These are phyloP conservation scores for Candida piceae DNA, from an alignment of 805 yeast species.

Conservation along the genomic window DNA sequence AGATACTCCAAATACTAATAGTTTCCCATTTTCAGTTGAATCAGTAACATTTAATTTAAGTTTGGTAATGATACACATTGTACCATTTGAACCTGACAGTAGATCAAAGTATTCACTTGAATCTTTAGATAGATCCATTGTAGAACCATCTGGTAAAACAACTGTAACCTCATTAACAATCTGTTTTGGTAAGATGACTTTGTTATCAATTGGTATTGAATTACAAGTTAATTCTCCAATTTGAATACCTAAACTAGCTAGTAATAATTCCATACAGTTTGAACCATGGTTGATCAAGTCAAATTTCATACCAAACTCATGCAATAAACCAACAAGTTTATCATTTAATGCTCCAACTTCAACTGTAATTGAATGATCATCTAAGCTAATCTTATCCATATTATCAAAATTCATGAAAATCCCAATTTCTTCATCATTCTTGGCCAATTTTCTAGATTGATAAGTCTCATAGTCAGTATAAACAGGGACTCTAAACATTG, in stretches of 20 bases:
- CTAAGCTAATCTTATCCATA: slow-evolving; percentile 8
- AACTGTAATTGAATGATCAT: slow-evolving; percentile 6
- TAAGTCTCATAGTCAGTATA: slow-evolving; percentile 9
- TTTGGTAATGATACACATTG: slow-evolving; percentile 18
- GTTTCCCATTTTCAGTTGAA: slow-evolving; percentile 1
- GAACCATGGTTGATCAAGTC: too few relatives aligned
- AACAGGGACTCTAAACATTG: slow-evolving; percentile 25
- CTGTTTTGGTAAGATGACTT: slow-evolving; percentile 4
- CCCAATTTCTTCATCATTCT: slow-evolving; percentile 7
- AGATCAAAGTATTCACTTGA: too few relatives aligned
- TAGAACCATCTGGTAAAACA: slow-evolving; percentile 30
- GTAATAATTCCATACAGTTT: slow-evolving; percentile 16
- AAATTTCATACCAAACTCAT: too few relatives aligned
- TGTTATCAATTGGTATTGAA: slow-evolving; percentile 8
- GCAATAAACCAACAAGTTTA: too few relatives aligned
- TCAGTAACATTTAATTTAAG: slow-evolving; percentile 3
- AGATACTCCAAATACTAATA: slow-evolving; percentile 17
- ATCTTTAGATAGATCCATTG: too few relatives aligned
- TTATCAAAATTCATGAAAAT: slow-evolving; percentile 9
- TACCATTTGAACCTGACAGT: slow-evolving; percentile 8
- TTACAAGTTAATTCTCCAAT: slow-evolving; percentile 1
- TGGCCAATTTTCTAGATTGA: slow-evolving; percentile 2
- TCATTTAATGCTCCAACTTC: slow-evolving; percentile 5
- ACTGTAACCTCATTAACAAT: slow-evolving; percentile 14
- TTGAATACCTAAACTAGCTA: slow-evolving; percentile 16